A percentile compares a stretch with the other conserved stretches of the same genome.
phyloP scores from a whole-genome alignment of 148 eudicot genomes.

The Rhododendron williamsianum region DNA sequence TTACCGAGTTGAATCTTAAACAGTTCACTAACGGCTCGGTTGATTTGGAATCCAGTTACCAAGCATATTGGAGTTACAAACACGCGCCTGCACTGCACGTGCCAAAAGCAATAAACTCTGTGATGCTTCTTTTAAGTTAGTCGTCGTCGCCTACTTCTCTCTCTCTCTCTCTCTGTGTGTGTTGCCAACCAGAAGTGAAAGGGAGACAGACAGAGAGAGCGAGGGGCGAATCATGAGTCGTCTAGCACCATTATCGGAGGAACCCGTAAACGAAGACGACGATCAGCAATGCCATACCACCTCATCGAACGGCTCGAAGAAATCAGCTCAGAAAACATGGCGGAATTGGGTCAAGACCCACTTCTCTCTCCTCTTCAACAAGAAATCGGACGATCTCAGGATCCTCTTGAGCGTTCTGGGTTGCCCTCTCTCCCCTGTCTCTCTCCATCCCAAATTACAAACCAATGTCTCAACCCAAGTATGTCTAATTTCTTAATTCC shows the following conservation, averaged over 20 bases:
- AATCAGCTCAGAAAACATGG: conserved; percentile 33
- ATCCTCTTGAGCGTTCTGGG: conserved; percentile 81
- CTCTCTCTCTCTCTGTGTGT: background rate
- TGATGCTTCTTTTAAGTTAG: background rate
- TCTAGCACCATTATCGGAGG: conserved; percentile 43
- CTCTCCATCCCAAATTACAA: conserved; percentile 26
- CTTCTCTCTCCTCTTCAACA: conserved; percentile 42
- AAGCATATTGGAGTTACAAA: background rate
- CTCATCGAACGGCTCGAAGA: conserved; percentile 34
- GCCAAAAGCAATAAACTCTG: conserved; percentile 3
- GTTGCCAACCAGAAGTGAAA: background rate
- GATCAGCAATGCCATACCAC: background rate
- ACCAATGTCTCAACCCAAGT: conserved; percentile 34
- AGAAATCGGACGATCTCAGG: conserved; percentile 77
- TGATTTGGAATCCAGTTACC: background rate
- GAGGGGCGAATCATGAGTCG: conserved; percentile 21
- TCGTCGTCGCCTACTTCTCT: background rate
- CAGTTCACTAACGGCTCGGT: too few species aligned
- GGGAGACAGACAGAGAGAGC: background rate
- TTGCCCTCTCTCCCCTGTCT: conserved; percentile 84
- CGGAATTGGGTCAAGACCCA: conserved; percentile 65
- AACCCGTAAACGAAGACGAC: conserved; percentile 52
- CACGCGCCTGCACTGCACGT: conserved; percentile 20
- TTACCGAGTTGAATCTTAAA: too few species aligned
- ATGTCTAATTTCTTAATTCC: background rate